phyloP scores from a whole-genome alignment of 768 basidiomycete species.

The Leucogyrophana mollusca region DNA sequence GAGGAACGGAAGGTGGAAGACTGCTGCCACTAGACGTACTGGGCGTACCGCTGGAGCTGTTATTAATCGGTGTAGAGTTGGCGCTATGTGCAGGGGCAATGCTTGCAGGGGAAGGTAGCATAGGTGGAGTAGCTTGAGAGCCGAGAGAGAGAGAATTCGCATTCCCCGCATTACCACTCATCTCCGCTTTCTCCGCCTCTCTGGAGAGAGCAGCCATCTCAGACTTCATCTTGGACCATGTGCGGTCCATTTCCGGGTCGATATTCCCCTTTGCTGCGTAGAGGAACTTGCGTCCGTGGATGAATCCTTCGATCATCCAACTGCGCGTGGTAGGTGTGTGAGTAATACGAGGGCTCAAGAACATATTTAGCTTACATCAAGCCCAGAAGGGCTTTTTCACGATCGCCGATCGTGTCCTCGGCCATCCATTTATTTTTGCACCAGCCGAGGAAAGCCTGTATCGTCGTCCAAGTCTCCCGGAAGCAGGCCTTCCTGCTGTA shows the following conservation, averaged over 20 bases:
- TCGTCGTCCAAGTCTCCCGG: slow-evolving; percentile 64
- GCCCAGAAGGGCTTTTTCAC: slow-evolving; percentile 64
- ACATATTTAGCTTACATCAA: slow-evolving; percentile 63
- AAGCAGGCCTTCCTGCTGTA: slow-evolving; percentile 54
- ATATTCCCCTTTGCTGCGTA: slow-evolving; percentile 34
- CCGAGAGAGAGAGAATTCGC: slow-evolving; percentile 23
- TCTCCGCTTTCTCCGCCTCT: slow-evolving; percentile 35
- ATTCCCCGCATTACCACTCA: slow-evolving; percentile 25
- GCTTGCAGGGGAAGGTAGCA: slow-evolving; percentile 80
- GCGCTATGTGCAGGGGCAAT: slow-evolving; percentile 66
- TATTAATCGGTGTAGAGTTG: slow-evolving; percentile 71
- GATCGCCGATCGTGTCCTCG: slow-evolving; percentile 43
- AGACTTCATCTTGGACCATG: slow-evolving; percentile 32
- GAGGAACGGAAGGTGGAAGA: slow-evolving; percentile 19
- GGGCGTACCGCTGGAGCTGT: slow-evolving; percentile 54
- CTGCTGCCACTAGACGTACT: slow-evolving; percentile 32
- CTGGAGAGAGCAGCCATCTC: slow-evolving; percentile 30
- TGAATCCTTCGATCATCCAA: slow-evolving; percentile 77
- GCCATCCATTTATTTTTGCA: slow-evolving; percentile 67
- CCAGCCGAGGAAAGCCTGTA: slow-evolving; percentile 68
- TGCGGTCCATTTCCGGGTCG: slow-evolving; percentile 33
- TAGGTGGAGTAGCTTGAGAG: slow-evolving; percentile 55
- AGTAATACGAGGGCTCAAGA: slow-evolving; percentile 16
- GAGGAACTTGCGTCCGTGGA: slow-evolving; percentile 51
- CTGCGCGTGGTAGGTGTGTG: slow-evolving; percentile 40